Base-by-base conservation (phyloP, 768 basidiomycete species). In the Serendipita sp. region DNA sequence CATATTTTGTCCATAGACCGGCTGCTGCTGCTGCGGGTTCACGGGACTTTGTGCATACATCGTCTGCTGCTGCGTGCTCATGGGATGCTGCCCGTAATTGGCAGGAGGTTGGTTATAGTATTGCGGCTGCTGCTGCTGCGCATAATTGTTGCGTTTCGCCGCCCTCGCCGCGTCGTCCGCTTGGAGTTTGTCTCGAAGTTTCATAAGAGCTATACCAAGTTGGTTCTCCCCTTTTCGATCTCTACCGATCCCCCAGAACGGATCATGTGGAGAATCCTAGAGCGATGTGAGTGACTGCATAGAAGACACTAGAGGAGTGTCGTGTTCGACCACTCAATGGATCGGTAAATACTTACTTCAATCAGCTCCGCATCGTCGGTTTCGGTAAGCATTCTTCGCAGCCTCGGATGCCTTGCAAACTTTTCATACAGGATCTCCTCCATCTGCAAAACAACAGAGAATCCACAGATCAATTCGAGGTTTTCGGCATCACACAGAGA, bases 191-290 rank as follows among this genome's bases (percentile, higher is more conserved):
- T 3, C 34, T 63, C 66, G 60, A 7, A 66, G 22, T 34, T 63
- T 31, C 64, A 68, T 66, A 2, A 68, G 63, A 2, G 67, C 67
- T 31, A 42, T 50, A 9, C 67, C 67, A 14, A 68, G 41, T 61
- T 68, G 64, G 58, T 68, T 68, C 16, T 62, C 48, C 3, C 67
- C 67, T 24, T 48, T 48, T 7, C 61, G 42, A 63, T 67, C 60
- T 3, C 41, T 33, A 9, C 66, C 67, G 33, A 56, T 61, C n/a
- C 67, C 67, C 64, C 64, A 68, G 58, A 67, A 68, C 11, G 66
- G 7, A 63, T 67, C 67, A 51, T 61, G 38, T 30, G 34, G 41
- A 2, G 62, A 62, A 48, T 63, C 38, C 44, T 60, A n/a, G 53
- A 38, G 31, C 4, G 31, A 33, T 13, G 9, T 34, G 9, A 44